Percentiles rank a stretch among this genome's conserved stretches.
Evolutionary conservation across 352 stramenopile species (phyloP).

Genomic region (Phytophthora cactorum): DNA sequence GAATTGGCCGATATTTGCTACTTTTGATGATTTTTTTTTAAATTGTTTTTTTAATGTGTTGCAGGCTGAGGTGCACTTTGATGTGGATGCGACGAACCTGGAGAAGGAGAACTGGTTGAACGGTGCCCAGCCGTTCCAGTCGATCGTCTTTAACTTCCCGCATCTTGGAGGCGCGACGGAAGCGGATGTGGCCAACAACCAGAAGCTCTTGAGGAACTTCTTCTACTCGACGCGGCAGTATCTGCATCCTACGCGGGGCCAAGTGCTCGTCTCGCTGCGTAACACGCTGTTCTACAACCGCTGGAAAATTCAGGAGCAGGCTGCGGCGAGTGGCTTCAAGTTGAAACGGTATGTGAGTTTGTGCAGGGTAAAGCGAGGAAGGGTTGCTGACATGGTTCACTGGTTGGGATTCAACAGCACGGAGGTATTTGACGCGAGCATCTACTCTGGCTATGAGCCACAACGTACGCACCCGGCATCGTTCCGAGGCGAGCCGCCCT

Average conservation of each 20-base stretch:
- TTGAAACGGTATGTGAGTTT: constrained; percentile 52
- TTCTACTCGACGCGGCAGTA: constrained; percentile 73
- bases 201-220: constrained; percentile 75
- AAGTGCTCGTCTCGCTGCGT: constrained; percentile 77
- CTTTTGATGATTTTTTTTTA: no score
- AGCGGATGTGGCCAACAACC: constrained; percentile 85
- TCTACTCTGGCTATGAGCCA: constrained; percentile 80
- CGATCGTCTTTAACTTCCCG: constrained; percentile 88
- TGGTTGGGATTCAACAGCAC: constrained; percentile 34
- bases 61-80: constrained; percentile 67
- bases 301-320: constrained; percentile 82
- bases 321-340: constrained; percentile 64
- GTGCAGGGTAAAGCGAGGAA: neutral
- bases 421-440: constrained; percentile 67
- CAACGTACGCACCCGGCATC: constrained; percentile 79
- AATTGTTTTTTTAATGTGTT: constrained; percentile 1
- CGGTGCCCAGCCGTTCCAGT: constrained; percentile 56
- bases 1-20: neutral
- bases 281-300: constrained; percentile 88
- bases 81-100: constrained; percentile 72
- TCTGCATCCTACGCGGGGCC: constrained; percentile 61
- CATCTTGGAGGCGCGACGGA: constrained; percentile 85
- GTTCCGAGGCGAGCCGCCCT: constrained; percentile 77
- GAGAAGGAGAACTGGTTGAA: constrained; percentile 63
- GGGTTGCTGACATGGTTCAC: neutral